These are phyloP conservation scores for Manihot esculenta DNA, from an alignment of 441 rosid species.

Conservation along the genomic window DNA sequence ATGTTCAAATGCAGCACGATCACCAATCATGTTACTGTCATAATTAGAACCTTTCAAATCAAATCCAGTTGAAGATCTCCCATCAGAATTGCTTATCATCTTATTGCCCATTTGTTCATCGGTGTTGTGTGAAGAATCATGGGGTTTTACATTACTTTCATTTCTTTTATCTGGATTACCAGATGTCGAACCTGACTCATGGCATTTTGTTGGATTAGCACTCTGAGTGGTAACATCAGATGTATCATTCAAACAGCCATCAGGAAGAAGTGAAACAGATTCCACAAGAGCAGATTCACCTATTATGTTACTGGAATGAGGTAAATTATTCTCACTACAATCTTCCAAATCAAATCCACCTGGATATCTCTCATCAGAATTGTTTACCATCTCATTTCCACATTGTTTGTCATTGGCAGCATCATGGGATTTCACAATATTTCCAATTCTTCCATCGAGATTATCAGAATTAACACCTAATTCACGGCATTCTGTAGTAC, in stretches of 20 bases:
- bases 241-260: slow-evolving; percentile 30
- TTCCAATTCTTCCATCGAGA: slow-evolving; percentile 22
- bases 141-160: slow-evolving; percentile 6
- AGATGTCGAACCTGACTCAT: slow-evolving; percentile 9
- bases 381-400: slow-evolving; percentile 25
- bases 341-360: slow-evolving; percentile 34
- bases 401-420: slow-evolving; percentile 16
- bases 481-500: neutral
- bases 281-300: slow-evolving; percentile 31
- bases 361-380: slow-evolving; percentile 25
- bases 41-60: slow-evolving; percentile 32
- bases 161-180: slow-evolving; percentile 22
- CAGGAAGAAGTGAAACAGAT: slow-evolving; percentile 28
- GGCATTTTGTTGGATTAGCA: neutral
- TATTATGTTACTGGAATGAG: slow-evolving; percentile 17
- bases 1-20: slow-evolving; percentile 31
- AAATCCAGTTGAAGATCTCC: slow-evolving; percentile 23
- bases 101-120: slow-evolving; percentile 23
- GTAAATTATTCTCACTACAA: slow-evolving; percentile 24
- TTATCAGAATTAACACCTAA: slow-evolving; percentile 13
- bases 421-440: slow-evolving; percentile 8
- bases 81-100: slow-evolving; percentile 26
- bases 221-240: slow-evolving; percentile 24
- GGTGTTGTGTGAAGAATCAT: slow-evolving; percentile 9
- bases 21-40: slow-evolving; percentile 22